Evolutionary conservation across 177 flowering plant species (phyloP), one percentile per base, ranked within the genome.

Genomic region (Telopea speciosissima): DNA sequence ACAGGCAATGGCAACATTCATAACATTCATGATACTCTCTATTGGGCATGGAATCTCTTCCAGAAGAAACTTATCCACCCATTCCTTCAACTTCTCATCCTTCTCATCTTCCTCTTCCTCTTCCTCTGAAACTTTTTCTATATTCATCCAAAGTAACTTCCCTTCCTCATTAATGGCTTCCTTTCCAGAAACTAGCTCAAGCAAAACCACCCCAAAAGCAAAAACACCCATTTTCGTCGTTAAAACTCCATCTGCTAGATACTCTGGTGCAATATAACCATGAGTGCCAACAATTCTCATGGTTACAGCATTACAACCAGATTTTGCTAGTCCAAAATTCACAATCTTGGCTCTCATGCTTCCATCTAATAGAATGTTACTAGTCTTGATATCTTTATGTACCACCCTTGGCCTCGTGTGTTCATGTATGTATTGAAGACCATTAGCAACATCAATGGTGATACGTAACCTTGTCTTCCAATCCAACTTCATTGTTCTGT

Each of bases 191-290:
- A 93, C 36, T n/a, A 93, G 84, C 87, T 93, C 97, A 1, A 93
- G 90, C 70, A 93, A 70, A 66, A 93, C 87, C 23, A 93, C 96
- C 60, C 98, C 98, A 22, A 91, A 93, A 0, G 98, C 82, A 76
- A 90, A 93, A 17, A 93, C 90, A 68, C 92, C 98, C 86, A 90
- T 87, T 69, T 83, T 93, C 0, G 92, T 86, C 0, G 96, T 84
- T 8, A 93, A 92, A n/a, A 89, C 79, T 24, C 98, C 98, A 23
- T 93, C 93, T 1, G 83, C 71, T 2, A 93, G 74, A 60, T 91
- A 92, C 76, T 93, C 98, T 0, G 98, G 97, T 0, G 98, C 90
- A 22, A 93, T 87, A 78, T 93, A 93, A 22, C 98, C 98, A 68
- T 88, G 97, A 1, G 97, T 93, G 14, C 98, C 98, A 22, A 91